Conservation (phyloP, 176 grass and related monocot genomes). For the Eremochloa ophiuroides region DNA sequence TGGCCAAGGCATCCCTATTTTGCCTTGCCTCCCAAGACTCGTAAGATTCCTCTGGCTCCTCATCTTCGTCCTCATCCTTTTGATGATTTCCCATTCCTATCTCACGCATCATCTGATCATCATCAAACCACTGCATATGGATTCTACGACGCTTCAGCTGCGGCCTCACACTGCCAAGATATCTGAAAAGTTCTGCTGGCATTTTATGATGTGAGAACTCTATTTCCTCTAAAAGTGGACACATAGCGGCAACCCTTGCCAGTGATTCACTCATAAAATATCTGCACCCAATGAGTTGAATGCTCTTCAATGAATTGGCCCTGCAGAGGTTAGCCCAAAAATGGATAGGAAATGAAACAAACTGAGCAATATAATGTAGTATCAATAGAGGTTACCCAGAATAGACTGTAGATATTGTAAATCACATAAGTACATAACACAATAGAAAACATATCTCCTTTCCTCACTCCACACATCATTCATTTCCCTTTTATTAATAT, state of each 20-base stretch:
- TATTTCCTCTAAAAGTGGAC: constrained; percentile 38
- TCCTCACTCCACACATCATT: neutral
- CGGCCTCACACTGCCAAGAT: constrained; percentile 4
- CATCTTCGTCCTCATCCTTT: neutral
- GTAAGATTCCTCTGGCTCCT: neutral
- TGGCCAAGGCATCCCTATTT: constrained; percentile 37
- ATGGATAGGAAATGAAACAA: neutral
- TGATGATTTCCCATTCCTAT: neutral
- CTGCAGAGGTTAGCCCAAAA: constrained; percentile 9
- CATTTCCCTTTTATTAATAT: neutral
- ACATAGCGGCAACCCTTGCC: neutral
- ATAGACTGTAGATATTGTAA: neutral
- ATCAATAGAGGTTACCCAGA: neutral
- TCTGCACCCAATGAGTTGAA: constrained; percentile 28
- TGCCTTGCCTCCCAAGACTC: constrained; percentile 17
- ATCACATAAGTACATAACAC: neutral
- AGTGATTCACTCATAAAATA: neutral
- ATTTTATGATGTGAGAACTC: constrained; percentile 24
- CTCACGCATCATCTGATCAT: neutral
- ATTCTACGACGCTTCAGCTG: constrained; percentile 31
- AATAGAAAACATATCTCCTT: neutral
- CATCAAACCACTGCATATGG: constrained; percentile 3
- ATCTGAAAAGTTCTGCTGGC: constrained; percentile 1
- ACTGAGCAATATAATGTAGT: neutral
- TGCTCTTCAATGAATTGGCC: constrained; percentile 31